Evolutionary conservation across 2,329 filamentous ascomycete species (phyloP), one percentile per base, ranked within the genome.

Genomic region (Aureobasidium sp.): DNA sequence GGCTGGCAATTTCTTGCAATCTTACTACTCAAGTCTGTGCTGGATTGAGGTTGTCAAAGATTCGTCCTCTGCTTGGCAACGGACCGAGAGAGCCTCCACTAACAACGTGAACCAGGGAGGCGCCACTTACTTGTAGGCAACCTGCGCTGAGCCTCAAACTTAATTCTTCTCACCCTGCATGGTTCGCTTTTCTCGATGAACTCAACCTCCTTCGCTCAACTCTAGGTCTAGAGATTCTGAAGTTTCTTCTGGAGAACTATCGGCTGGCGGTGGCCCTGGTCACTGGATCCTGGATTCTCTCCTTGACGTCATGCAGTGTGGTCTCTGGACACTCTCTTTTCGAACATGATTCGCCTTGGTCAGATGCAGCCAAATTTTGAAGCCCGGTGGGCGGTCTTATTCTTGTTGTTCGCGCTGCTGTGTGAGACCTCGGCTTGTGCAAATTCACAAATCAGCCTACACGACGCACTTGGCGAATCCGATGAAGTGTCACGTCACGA

Each of bases 261-360:
- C 26, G 13, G 26, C 17, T 27, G 13, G 15, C 7, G 27, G 32
- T n/a, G 15, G 9, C 27, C 10, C 26, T n/a, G 3, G 4, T n/a
- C 17, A 5, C 15, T n/a, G 26, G 26, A 27, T 48, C n/a, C 26
- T 48, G 5, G n/a, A 12, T 32, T 15, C 26, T 44, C 42, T 10
- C 12, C 37, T 42, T 15, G 53, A 57, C 53, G 53, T 20, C 53
- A 57, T 57, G 53, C 36, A 17, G 39, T 46, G 53, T 46, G 27
- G 8, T 47, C n/a, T 13, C 23, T 32, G 37, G 36, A 12, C 7
- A 13, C 34, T 32, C n/a, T 37, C 6, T 46, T 27, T 10, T n/a
- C 42, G 26, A n/a, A 26, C 29, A 57, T 42, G 10, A 55, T 32
- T 47, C 27, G 15, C 39, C 17, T 34, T 44, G 32, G 27, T 26